Evolutionary conservation across 768 basidiomycete species (phyloP).

Genomic region (Mycena chlorophos): DNA sequence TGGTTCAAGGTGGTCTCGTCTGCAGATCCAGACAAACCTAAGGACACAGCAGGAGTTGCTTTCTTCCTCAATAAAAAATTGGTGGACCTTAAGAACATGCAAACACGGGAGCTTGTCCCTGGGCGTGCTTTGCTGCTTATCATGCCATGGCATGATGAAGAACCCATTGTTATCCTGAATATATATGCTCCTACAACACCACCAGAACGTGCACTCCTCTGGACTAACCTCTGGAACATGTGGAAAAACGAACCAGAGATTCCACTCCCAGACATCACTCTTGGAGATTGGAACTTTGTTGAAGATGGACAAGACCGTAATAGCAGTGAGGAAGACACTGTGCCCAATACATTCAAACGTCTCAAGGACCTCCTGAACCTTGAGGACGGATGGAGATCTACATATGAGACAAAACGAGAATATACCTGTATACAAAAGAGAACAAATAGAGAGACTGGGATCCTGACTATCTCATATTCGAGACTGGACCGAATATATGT

Average conservation of each 20-base stretch:
- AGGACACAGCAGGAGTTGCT: conserved; percentile 19
- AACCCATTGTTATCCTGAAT: conserved; percentile 15
- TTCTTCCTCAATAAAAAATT: conserved; percentile 22
- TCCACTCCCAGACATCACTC: conserved; percentile 8
- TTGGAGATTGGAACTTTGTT: conserved; percentile 30
- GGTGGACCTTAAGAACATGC: not conserved
- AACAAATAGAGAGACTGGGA: not conserved
- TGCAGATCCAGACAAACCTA: not conserved
- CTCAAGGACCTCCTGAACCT: not conserved
- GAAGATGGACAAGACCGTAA: conserved; percentile 25
- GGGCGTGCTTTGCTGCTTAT: conserved; percentile 16
- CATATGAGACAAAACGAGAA: not conserved
- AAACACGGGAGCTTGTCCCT: conserved; percentile 4
- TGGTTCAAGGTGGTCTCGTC: not conserved
- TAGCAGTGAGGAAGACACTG: not conserved
- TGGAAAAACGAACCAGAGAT: conserved; percentile 1
- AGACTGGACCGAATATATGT: conserved; percentile 7
- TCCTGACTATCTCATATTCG: not conserved
- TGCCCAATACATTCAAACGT: not conserved
- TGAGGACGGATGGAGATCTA: conserved; percentile 12
- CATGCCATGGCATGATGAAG: conserved; percentile 14
- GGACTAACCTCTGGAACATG: not conserved
- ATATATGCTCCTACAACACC: conserved; percentile 24
- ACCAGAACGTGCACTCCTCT: not conserved
- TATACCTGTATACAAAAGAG: not conserved